Conservation (phyloP, 768 basidiomycete genomes). For the Pulveroboletus sp. region DNA sequence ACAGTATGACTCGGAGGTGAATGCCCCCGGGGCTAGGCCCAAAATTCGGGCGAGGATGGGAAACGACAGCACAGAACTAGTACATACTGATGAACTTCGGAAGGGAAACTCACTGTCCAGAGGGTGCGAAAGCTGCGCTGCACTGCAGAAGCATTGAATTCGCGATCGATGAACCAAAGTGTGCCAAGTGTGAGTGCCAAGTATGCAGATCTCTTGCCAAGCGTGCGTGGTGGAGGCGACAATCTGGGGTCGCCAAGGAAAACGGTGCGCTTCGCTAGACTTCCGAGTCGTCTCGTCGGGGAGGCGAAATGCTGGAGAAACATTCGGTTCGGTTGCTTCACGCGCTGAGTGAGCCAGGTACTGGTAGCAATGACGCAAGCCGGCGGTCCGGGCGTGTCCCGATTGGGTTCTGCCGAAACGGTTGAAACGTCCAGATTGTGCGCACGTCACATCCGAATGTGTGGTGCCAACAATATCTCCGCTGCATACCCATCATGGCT, state of each 20-base stretch:
- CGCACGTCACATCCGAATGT: too few species aligned
- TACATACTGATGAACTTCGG: too few species aligned
- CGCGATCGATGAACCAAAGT: slow-evolving; percentile 39
- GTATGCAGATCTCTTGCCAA: slow-evolving; percentile 24
- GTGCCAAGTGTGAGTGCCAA: slow-evolving; percentile 26
- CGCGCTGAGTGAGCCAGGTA: too few species aligned
- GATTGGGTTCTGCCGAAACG: neutral
- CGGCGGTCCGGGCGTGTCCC: neutral
- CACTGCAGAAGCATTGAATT: slow-evolving; percentile 49
- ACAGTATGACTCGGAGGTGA: neutral
- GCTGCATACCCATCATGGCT: too few species aligned
- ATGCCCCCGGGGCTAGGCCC: too few species aligned
- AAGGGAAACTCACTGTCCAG: slow-evolving; percentile 40
- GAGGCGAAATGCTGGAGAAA: neutral
- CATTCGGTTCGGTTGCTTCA: slow-evolving; percentile 6
- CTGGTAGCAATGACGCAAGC: slow-evolving; percentile 1
- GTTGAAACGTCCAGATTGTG: too few species aligned
- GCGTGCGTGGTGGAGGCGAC: slow-evolving; percentile 2
- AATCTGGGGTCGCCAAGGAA: too few species aligned
- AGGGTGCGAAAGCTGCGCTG: slow-evolving; percentile 46
- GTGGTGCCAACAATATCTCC: too few species aligned
- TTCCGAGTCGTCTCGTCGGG: neutral
- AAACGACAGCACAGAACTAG: too few species aligned
- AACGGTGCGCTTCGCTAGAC: too few species aligned
- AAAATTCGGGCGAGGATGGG: too few species aligned